Evolutionary conservation across 805 yeast genomes (phyloP).

Genomic region (Starmerella sirachaensis): DNA sequence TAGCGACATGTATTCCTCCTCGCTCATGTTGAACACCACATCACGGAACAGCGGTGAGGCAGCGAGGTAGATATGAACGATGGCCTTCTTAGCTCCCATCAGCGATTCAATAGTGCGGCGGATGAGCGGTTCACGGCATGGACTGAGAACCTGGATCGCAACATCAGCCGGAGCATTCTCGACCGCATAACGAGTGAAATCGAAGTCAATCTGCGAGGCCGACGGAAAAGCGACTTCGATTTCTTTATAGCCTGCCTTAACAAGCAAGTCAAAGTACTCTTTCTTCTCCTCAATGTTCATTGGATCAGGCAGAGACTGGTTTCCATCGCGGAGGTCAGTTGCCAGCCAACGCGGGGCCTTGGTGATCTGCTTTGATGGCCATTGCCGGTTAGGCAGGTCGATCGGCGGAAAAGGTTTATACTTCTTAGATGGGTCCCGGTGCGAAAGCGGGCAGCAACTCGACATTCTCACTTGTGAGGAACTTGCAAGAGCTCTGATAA

Average conservation of each 20-base stretch:
- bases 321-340: constrained; percentile 74
- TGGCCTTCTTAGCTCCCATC: constrained; percentile 64
- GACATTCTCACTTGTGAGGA: too few relatives aligned
- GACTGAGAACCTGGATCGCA: constrained; percentile 61
- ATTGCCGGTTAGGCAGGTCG: constrained; percentile 48
- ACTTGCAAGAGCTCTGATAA: too few relatives aligned
- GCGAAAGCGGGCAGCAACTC: constrained; percentile 12
- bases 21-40: constrained; percentile 50
- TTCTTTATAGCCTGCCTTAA: constrained; percentile 68
- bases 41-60: constrained; percentile 63
- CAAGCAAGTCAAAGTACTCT: constrained; percentile 52
- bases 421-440: constrained; percentile 28
- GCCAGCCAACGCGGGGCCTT: constrained; percentile 74
- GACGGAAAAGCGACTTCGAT: constrained; percentile 76
- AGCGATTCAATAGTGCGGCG: constrained; percentile 60
- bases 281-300: constrained; percentile 73
- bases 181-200: constrained; percentile 64
- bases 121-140: constrained; percentile 64
- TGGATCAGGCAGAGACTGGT: constrained; percentile 76
- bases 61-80: constrained; percentile 64
- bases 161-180: constrained; percentile 68
- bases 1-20: constrained; percentile 44
- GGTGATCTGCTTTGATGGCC: constrained; percentile 52
- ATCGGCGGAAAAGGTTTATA: constrained; percentile 46
- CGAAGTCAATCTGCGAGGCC: constrained; percentile 70